Evolutionary conservation across 371 early-diverging fungal species (phyloP).

Genomic region (Cokeromyces recurvatus): DNA sequence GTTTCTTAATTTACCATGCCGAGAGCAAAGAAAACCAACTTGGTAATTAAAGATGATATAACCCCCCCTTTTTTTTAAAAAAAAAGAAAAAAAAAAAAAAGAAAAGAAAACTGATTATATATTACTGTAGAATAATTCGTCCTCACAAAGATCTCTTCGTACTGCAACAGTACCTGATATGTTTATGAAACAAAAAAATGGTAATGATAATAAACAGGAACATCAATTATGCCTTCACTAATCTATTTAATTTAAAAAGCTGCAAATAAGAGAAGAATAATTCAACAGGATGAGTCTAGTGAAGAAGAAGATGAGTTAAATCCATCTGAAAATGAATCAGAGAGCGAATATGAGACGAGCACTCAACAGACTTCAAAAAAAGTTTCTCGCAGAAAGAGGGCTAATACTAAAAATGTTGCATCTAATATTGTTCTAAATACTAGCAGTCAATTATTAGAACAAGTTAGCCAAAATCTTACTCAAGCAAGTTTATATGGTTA

Average conservation of each 20-base stretch:
- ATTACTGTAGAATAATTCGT: too few relatives aligned
- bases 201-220: background rate
- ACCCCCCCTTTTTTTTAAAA: too few relatives aligned
- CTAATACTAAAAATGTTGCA: background rate
- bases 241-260: slow-evolving; percentile 2
- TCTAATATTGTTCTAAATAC: slow-evolving; percentile 12
- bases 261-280: slow-evolving; percentile 4
- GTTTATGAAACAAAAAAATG: slow-evolving; percentile 21
- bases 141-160: slow-evolving; percentile 16
- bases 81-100: too few relatives aligned
- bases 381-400: slow-evolving; percentile 1
- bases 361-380: slow-evolving; percentile 3
- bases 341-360: slow-evolving; percentile 6
- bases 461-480: slow-evolving; percentile 9
- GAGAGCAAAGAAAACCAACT: too few relatives aligned
- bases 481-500: slow-evolving; percentile 31
- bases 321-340: slow-evolving; percentile 17
- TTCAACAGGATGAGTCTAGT: slow-evolving; percentile 5
- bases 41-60: too few relatives aligned
- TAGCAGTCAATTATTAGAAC: slow-evolving; percentile 33
- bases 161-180: slow-evolving; percentile 23
- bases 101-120: too few relatives aligned
- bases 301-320: slow-evolving; percentile 25
- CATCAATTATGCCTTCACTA: background rate
- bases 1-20: too few relatives aligned